Conservation (phyloP, 345 rosid species). For the Bretschneidera sinensis region DNA sequence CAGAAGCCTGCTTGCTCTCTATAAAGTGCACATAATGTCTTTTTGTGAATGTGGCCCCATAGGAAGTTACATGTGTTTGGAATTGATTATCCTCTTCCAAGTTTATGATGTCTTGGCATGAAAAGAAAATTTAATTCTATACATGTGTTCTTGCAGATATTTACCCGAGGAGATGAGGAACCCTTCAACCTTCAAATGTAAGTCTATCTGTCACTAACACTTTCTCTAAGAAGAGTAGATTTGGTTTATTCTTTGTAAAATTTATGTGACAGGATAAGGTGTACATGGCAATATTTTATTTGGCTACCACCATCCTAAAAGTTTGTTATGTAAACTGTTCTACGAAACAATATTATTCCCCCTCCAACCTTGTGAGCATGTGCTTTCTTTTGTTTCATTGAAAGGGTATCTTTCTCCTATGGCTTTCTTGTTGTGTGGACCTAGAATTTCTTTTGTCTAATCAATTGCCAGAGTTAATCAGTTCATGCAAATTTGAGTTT, state of each 20-base stretch:
- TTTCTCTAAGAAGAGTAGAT: constrained; percentile 6
- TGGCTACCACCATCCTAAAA: not conserved
- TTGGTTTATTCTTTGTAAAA: constrained; percentile 6
- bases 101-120: not conserved
- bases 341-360: not conserved
- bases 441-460: not conserved
- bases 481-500: no score
- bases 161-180: constrained; percentile 97
- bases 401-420: not conserved
- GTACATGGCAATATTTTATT: not conserved
- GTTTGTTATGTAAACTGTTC: not conserved
- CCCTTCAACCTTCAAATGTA: constrained; percentile 85
- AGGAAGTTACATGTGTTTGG: no score
- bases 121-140: constrained; percentile 12
- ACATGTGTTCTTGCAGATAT: constrained; percentile 45
- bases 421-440: not conserved
- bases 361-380: not conserved
- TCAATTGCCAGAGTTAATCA: no score
- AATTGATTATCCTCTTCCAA: no score
- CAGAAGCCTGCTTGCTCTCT: no score
- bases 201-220: constrained; percentile 25
- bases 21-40: no score
- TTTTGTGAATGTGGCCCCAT: no score
- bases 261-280: not conserved
- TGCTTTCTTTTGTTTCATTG: not conserved